Conservation (phyloP, 129 eudicot species). For the Ambrosia artemisiifolia region DNA sequence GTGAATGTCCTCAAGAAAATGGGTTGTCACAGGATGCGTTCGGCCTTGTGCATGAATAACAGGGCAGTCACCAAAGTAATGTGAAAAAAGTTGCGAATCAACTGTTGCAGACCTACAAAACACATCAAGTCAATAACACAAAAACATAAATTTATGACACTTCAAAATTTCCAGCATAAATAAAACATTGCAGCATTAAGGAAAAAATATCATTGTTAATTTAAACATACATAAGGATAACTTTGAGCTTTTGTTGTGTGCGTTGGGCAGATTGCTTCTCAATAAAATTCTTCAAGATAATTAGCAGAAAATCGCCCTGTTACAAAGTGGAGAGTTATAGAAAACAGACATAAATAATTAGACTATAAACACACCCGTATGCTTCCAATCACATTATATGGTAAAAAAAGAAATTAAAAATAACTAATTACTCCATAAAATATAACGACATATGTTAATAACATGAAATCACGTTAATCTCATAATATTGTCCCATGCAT, state of each 20-base stretch:
- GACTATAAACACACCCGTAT: constrained; percentile 9
- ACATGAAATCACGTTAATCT: constrained; percentile 7
- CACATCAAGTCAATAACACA: constrained; percentile 1
- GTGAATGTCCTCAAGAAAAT: constrained; percentile 81
- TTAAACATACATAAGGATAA: constrained; percentile 80
- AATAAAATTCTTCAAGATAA: constrained; percentile 72
- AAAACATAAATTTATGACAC: constrained; percentile 8
- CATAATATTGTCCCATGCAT: background rate
- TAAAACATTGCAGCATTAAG: background rate
- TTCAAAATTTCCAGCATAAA: constrained; percentile 7
- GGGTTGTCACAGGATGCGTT: constrained; percentile 85
- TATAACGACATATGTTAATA: constrained; percentile 7
- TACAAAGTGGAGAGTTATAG: constrained; percentile 8
- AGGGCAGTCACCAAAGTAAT: constrained; percentile 87
- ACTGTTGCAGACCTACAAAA: constrained; percentile 90
- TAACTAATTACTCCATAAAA: constrained; percentile 12
- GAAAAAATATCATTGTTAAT: constrained; percentile 1
- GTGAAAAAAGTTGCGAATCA: constrained; percentile 80
- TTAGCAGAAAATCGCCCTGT: constrained; percentile 98
- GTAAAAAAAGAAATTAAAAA: constrained; percentile 3
- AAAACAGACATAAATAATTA: constrained; percentile 5
- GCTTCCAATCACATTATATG: background rate
- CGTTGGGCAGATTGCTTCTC: constrained; percentile 68
- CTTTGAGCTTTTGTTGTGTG: constrained; percentile 58
- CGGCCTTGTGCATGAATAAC: constrained; percentile 96